Percentiles rank a stretch among this genome's conserved stretches.
phyloP scores from a whole-genome alignment of 345 rosid genomes.

The Syzygium oleosum region DNA sequence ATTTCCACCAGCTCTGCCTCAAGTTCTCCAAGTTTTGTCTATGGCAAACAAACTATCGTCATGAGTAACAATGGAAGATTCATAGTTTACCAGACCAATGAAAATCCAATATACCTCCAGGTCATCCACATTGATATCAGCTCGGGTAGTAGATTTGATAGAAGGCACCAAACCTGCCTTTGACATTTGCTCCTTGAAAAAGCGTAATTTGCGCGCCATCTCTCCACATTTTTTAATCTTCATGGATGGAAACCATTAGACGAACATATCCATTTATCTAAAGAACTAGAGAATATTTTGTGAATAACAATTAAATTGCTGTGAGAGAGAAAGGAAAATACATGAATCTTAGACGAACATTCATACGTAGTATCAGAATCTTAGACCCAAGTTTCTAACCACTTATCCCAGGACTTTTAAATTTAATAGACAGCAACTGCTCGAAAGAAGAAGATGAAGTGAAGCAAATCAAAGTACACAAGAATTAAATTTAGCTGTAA shows the following conservation, averaged over 20 bases:
- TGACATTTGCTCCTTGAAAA: conserved; percentile 85
- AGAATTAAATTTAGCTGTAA: not conserved
- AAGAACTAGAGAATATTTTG: not conserved
- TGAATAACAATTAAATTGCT: not conserved
- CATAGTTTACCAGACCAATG: not conserved
- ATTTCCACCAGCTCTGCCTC: conserved; percentile 94
- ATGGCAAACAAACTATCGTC: not conserved
- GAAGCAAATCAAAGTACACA: not conserved
- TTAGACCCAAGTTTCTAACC: not conserved
- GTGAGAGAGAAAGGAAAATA: not conserved
- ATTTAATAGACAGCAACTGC: not conserved
- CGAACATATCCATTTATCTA: not conserved
- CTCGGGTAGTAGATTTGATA: conserved; percentile 19
- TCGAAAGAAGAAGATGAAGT: not conserved
- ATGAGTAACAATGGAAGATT: not conserved
- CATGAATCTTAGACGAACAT: not conserved
- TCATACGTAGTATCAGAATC: not conserved
- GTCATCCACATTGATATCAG: conserved; percentile 52
- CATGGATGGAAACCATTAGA: not conserved
- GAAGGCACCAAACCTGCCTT: conserved; percentile 61
- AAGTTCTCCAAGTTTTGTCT: conserved; percentile 86
- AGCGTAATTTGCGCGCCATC: conserved; percentile 83
- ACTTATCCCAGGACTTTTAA: not conserved
- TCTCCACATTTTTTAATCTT: conserved; percentile 89
- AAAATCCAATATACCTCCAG: conserved; percentile 46